Conservation (phyloP, 2,329 filamentous ascomycete species). For the Lecanicillium sp. region DNA sequence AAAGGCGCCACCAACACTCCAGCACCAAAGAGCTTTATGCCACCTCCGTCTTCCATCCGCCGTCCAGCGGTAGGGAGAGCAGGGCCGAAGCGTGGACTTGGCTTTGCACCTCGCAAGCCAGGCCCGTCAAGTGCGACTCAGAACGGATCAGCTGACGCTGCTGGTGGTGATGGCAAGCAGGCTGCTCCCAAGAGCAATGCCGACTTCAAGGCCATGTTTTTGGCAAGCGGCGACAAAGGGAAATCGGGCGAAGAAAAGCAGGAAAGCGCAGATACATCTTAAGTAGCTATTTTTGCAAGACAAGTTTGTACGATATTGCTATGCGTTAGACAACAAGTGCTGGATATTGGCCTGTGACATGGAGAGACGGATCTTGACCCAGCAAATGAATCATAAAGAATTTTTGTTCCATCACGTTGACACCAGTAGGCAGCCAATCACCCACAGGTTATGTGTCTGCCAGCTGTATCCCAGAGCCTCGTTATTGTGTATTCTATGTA, state of each 20-base stretch:
- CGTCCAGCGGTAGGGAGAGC: conserved; percentile 32
- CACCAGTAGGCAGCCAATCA: too few species aligned
- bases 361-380: too few species aligned
- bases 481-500: too few species aligned
- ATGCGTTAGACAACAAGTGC: too few species aligned
- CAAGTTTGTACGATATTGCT: too few species aligned
- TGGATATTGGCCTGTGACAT: too few species aligned
- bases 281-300: too few species aligned
- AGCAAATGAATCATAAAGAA: too few species aligned
- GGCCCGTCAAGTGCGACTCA: conserved; percentile 13
- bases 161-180: conserved; percentile 12
- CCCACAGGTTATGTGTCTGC: too few species aligned
- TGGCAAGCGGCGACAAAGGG: conserved; percentile 18
- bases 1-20: too few species aligned
- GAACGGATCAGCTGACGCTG: conserved; percentile 17
- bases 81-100: conserved; percentile 34
- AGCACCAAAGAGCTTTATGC: conserved; percentile 32
- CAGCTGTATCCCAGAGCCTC: too few species aligned
- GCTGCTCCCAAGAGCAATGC: conserved; percentile 43
- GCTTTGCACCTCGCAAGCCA: conserved; percentile 27
- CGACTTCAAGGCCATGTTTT: conserved; percentile 49
- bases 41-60: conserved; percentile 33
- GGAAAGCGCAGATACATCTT: conserved; percentile 1
- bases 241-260: conserved; percentile 9
- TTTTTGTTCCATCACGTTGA: too few species aligned